Percentiles rank a stretch among this genome's conserved stretches.
phyloP scores from a whole-genome alignment of 306 rosid genomes.

The Inga laurina region DNA sequence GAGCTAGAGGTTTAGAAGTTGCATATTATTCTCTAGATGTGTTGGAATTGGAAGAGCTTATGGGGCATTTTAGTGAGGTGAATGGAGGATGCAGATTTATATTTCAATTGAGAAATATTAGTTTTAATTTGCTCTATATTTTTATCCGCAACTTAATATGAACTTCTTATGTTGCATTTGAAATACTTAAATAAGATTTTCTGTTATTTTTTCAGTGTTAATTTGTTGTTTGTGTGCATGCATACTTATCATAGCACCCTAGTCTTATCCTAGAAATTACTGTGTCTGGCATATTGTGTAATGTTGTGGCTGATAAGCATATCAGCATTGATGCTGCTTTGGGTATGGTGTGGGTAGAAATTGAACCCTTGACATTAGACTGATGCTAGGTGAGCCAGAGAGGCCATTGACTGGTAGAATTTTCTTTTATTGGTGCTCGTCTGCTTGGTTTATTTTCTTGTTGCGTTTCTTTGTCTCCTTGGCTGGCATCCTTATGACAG shows the following conservation, averaged over 20 bases:
- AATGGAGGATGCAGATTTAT: not conserved
- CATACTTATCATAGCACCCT: not conserved
- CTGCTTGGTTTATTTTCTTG: slow-evolving; percentile 5
- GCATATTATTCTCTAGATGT: not conserved
- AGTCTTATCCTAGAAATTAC: not conserved
- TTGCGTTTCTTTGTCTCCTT: slow-evolving; percentile 11
- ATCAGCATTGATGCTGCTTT: not conserved
- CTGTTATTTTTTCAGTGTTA: not conserved
- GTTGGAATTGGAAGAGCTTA: not conserved
- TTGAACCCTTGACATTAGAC: not conserved
- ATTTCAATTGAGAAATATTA: not conserved
- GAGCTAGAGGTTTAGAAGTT: not conserved
- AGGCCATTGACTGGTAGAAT: not conserved
- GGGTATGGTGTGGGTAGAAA: not conserved
- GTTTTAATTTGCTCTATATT: not conserved
- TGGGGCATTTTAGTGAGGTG: not conserved
- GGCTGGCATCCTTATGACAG: not conserved
- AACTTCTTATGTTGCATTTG: not conserved
- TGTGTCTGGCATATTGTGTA: not conserved
- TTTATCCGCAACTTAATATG: not conserved
- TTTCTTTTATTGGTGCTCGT: not conserved
- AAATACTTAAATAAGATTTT: not conserved
- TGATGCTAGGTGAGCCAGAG: not conserved
- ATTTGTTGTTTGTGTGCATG: not conserved
- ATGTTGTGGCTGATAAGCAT: not conserved